phyloP scores from a whole-genome alignment of 371 early-diverging fungal species.

The Mortierella sp. region DNA sequence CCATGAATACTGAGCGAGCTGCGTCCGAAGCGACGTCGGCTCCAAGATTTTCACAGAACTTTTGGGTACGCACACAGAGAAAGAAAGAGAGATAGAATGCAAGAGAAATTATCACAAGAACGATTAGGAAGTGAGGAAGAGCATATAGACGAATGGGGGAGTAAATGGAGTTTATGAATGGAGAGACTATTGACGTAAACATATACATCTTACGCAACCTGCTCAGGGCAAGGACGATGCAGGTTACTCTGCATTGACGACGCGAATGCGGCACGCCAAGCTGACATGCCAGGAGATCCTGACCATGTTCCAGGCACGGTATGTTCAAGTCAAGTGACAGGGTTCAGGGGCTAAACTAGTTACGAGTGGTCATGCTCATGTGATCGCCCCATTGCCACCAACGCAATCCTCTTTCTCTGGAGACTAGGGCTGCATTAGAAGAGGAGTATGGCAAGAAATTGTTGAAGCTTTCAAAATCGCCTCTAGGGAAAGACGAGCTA shows the following conservation, averaged over 20 bases:
- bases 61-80: conserved; percentile 29
- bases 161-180: not conserved
- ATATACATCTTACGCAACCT: not conserved
- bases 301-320: conserved; percentile 63
- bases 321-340: no score
- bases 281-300: conserved; percentile 85
- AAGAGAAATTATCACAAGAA: no score
- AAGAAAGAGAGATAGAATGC: not conserved
- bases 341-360: conserved; percentile 44
- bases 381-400: not conserved
- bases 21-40: conserved; percentile 8
- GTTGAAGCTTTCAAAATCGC: conserved; percentile 78
- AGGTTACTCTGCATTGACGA: conserved; percentile 84
- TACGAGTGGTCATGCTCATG: conserved; percentile 47
- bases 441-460: conserved; percentile 90
- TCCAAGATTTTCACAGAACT: conserved; percentile 40
- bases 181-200: not conserved
- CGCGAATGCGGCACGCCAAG: conserved; percentile 86
- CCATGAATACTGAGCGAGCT: conserved; percentile 37
- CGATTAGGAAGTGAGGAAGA: no score
- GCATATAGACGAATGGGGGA: not conserved
- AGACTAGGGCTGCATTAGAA: conserved; percentile 81
- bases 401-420: no score
- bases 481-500: conserved; percentile 88
- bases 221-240: conserved; percentile 85